Evolutionary conservation across 2,329 filamentous ascomycete genomes (phyloP), one percentile per base, ranked within the genome.

Genomic region (Xylaria sp.): DNA sequence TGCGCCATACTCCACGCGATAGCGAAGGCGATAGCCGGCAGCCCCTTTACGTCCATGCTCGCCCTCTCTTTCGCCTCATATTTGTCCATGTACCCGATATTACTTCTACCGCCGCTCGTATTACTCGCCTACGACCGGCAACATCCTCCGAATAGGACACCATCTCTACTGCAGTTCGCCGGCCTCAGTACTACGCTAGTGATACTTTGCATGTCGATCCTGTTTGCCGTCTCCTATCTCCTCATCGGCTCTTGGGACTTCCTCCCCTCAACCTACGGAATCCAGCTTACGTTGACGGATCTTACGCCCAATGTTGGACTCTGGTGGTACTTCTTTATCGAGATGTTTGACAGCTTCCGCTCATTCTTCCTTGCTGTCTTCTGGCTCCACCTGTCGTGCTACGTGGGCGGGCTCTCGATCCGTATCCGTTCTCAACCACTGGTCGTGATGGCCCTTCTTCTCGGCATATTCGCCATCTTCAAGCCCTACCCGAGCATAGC

Each of bases 301-400:
- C 80, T 99, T 39, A 95, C 93, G 0, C 94, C 94, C 11, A 99
- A 97, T 62, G 89, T 95, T 24, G 94, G 94, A 1, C 80, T 99
- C 1, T 99, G 94, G 94, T 99, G 94, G 94, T 99, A 99, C 74
- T 99, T 99, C 76, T 97, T 99, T 70, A 96, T 95, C 63, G 93
- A 99, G 71, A 99, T 99, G 86, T 99, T 99, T 71, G 94, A 99
- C 74, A 93, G 92, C 1, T 99, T 99, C 81, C 85, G 94, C 38
- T 88, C 89, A 64, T 99, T 99, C 79, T 99, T 97, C 80, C 83
- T 99, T 2, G 94, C 90, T 50, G 92, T 99, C 44, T 99, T 99
- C 76, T 97, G 95, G 92, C 82, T 99, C 56, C 94, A 99, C 70
- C 85, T 97, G 53, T 86, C 89, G 0, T 89, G 90, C 38, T 99